Conservation (phyloP, 495 filamentous ascomycete genomes). For the Extremus antarcticus region DNA sequence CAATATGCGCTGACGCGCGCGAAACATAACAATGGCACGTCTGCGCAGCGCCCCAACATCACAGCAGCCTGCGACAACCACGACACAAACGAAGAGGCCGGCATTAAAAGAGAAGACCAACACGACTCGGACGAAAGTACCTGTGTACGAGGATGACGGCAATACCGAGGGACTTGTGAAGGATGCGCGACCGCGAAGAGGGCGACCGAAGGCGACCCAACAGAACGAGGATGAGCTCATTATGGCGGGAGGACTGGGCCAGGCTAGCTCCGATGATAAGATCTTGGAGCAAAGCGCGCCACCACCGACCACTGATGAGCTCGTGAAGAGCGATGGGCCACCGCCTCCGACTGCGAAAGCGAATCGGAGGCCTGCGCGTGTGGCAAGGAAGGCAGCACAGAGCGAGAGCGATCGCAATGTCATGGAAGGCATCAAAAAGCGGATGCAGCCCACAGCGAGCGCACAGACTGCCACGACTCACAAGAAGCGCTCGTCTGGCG, state of each 20-base stretch:
- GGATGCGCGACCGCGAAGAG: neutral
- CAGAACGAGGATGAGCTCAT: slow-evolving; percentile 2
- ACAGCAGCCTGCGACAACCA: neutral
- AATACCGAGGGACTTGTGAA: slow-evolving; percentile 13
- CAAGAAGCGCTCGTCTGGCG: neutral
- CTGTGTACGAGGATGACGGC: slow-evolving; percentile 10
- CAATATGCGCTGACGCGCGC: neutral
- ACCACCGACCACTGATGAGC: slow-evolving; percentile 2
- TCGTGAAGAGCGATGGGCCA: slow-evolving; percentile 2
- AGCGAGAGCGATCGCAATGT: slow-evolving; percentile 9
- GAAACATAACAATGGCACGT: slow-evolving; percentile 6
- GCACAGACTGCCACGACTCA: neutral
- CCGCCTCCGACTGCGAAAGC: neutral
- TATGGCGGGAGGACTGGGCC: slow-evolving; percentile 15
- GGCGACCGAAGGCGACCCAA: slow-evolving; percentile 1
- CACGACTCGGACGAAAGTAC: slow-evolving; percentile 9
- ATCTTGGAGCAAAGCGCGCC: neutral
- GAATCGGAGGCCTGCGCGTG: slow-evolving; percentile 5
- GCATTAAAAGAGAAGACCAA: slow-evolving; percentile 20
- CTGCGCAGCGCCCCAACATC: slow-evolving; percentile 9
- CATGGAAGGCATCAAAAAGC: slow-evolving; percentile 5
- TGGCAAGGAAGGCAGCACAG: slow-evolving; percentile 7
- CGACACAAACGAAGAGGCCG: neutral
- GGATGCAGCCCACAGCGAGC: slow-evolving; percentile 16
- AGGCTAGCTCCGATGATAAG: neutral